Conservation (phyloP, 768 basidiomycete genomes). For the Podaxis sp. region DNA sequence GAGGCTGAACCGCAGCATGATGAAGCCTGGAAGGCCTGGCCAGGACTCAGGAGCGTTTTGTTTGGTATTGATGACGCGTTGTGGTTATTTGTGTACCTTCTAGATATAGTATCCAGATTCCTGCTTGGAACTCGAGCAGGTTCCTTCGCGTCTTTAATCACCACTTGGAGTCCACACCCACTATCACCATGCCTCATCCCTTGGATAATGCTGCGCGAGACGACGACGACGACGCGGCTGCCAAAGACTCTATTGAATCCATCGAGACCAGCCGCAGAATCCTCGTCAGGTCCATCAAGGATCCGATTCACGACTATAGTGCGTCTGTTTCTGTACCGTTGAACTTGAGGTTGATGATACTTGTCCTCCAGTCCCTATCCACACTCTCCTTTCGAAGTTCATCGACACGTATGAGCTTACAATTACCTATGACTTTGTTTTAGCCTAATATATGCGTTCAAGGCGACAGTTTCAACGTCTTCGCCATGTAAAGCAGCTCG, state of each 20-base stretch:
- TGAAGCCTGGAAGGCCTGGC: too few species aligned
- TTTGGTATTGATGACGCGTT: conserved; percentile 8
- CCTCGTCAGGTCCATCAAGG: conserved; percentile 18
- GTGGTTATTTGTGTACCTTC: not conserved
- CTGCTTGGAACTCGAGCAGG: not conserved
- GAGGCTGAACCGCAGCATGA: too few species aligned
- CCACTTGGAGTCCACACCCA: conserved; percentile 1
- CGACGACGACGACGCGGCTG: not conserved
- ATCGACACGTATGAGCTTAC: conserved; percentile 65
- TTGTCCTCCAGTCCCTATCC: conserved; percentile 34
- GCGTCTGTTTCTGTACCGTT: not conserved
- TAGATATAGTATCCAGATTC: not conserved
- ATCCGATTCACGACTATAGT: conserved; percentile 20
- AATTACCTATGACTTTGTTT: not conserved
- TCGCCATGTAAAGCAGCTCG: conserved; percentile 77
- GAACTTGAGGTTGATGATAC: not conserved
- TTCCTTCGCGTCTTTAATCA: not conserved
- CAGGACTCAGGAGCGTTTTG: not conserved
- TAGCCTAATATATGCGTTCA: conserved; percentile 9
- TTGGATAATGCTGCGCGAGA: not conserved
- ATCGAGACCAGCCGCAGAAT: conserved; percentile 6
- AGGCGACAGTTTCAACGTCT: conserved; percentile 80
- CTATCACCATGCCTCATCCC: not conserved
- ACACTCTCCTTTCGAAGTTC: conserved; percentile 37
- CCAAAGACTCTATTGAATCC: not conserved